Percentiles rank a stretch among this genome's conserved stretches.
These are phyloP conservation scores for Fraxinus sp. DNA, from an alignment of 305 asterid species.

Conservation along the genomic window DNA sequence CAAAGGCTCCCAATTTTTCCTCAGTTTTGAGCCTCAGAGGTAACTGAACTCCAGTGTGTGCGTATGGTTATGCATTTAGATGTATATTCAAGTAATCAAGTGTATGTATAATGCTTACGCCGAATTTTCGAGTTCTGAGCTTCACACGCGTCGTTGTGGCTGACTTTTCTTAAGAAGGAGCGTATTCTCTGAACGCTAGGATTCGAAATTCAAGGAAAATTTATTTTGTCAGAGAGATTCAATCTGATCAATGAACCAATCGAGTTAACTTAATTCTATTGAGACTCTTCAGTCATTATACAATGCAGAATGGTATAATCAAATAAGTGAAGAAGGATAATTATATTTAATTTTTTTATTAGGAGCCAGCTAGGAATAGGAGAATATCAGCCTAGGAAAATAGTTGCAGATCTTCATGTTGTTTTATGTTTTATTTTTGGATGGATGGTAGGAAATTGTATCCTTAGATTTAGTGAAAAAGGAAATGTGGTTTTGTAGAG, in stretches of 20 bases:
- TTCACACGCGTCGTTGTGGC: conserved; percentile 36
- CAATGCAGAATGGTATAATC: conserved; percentile 14
- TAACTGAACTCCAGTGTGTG: conserved; percentile 20
- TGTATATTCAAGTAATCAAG: background rate
- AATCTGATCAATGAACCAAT: conserved; percentile 16
- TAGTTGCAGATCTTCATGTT: background rate
- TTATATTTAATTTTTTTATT: background rate
- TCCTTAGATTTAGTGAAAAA: conserved; percentile 5
- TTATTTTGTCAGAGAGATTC: conserved; percentile 1
- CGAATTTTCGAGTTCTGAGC: conserved; percentile 25
- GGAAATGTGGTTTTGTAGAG: conserved; percentile 17
- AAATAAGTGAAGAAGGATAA: conserved; percentile 2
- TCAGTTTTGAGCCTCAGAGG: conserved; percentile 38
- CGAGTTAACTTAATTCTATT: conserved; percentile 27
- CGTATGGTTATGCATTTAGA: background rate
- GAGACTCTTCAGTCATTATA: background rate
- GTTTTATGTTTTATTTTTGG: background rate
- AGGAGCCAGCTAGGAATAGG: conserved; percentile 1
- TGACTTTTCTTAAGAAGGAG: conserved; percentile 22
- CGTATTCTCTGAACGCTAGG: conserved; percentile 24
- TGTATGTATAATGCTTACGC: conserved; percentile 14
- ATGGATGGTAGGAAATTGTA: background rate
- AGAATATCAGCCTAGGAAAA: background rate
- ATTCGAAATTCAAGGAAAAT: conserved; percentile 31
- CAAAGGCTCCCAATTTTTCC: conserved; percentile 19